phyloP scores from a whole-genome alignment of 2,329 filamentous ascomycete genomes.

The Celoporthe dispersa region DNA sequence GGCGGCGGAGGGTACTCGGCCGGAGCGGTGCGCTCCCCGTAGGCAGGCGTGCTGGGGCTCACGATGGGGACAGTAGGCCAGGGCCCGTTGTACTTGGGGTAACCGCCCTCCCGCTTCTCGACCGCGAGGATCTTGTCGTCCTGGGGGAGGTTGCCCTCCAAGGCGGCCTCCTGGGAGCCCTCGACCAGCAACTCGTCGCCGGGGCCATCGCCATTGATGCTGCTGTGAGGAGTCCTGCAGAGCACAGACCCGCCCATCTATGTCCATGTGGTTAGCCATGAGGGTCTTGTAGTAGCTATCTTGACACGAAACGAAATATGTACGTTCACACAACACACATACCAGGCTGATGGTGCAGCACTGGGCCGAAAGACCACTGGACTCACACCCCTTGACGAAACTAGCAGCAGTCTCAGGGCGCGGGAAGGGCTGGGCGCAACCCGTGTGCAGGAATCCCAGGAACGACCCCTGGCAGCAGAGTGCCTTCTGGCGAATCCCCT shows the following conservation, averaged over 20 bases:
- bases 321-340: neutral
- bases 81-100: neutral
- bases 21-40: neutral
- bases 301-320: neutral
- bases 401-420: neutral
- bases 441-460: slow-evolving; percentile 8
- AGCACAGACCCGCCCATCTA: slow-evolving; percentile 6
- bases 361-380: neutral
- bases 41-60: neutral
- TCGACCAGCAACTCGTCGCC: neutral
- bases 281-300: neutral
- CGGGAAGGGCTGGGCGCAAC: slow-evolving; percentile 1
- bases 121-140: too few species aligned
- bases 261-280: neutral
- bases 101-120: neutral
- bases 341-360: slow-evolving; percentile 16
- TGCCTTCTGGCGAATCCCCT: neutral
- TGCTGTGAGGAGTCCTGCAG: neutral
- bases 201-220: neutral
- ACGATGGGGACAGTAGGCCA: neutral
- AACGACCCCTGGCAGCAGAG: neutral
- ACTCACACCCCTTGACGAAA: neutral
- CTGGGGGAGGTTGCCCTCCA: neutral
- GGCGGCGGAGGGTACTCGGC: neutral
- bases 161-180: neutral